These are phyloP conservation scores for Gloeopeniophorella convolvens DNA, from an alignment of 768 basidiomycete species.

Conservation along the genomic window DNA sequence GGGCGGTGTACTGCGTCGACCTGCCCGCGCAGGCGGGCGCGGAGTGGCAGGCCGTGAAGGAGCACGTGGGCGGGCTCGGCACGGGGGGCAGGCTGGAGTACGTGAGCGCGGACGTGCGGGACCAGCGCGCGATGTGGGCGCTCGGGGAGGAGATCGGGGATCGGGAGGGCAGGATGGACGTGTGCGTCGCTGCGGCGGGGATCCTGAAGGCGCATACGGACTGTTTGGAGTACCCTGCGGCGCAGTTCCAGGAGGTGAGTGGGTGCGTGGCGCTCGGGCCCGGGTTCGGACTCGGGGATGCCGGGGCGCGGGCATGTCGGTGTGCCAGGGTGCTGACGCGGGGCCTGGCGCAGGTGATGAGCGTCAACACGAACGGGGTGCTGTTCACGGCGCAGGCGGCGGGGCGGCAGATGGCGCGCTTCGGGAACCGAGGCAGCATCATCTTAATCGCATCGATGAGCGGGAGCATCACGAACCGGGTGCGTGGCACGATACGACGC, in stretches of 20 bases:
- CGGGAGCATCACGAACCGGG: conserved; percentile 57
- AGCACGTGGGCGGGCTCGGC: conserved; percentile 38
- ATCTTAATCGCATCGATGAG: conserved; percentile 40
- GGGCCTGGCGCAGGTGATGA: conserved; percentile 44
- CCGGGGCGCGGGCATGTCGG: no score
- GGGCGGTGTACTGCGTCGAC: conserved; percentile 64
- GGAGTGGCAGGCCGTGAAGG: conserved; percentile 49
- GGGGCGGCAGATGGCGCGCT: conserved; percentile 31
- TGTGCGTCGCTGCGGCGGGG: conserved; percentile 75
- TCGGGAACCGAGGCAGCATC: conserved; percentile 35
- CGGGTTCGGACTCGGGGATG: no score
- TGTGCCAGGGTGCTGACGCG: no score
- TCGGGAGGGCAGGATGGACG: conserved; percentile 63
- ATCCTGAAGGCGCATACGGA: conserved; percentile 53
- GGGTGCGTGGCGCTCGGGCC: not conserved
- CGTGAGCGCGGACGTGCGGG: conserved; percentile 53
- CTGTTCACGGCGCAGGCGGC: conserved; percentile 33
- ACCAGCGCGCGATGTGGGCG: conserved; percentile 56
- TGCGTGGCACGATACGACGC: conserved; percentile 24
- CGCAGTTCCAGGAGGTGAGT: conserved; percentile 57
- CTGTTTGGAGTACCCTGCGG: conserved; percentile 59
- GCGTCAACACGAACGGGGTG: conserved; percentile 49
- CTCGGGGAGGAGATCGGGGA: conserved; percentile 53
- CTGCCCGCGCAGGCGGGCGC: conserved; percentile 47
- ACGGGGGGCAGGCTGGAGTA: conserved; percentile 46